Evolutionary conservation across 1,139 yeast species (phyloP).

Genomic region (Sugiyamaella pinicola): DNA sequence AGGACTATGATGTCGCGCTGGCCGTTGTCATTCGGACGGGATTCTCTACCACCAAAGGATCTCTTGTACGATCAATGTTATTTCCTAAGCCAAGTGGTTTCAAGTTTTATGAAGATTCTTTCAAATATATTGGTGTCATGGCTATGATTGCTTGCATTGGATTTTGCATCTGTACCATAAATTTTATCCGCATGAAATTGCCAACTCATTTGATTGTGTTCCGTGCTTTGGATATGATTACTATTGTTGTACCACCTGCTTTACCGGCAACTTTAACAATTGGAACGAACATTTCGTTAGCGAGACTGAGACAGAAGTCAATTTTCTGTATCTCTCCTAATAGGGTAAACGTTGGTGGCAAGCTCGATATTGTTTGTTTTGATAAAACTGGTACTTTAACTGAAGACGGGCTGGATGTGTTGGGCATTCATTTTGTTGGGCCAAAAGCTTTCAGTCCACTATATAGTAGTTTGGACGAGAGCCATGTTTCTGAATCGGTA

Average conservation of each 20-base stretch:
- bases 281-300: conserved; percentile 90
- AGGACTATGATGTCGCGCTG: conserved; percentile 60
- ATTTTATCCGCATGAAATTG: conserved; percentile 76
- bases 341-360: conserved; percentile 92
- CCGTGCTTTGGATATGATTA: conserved; percentile 88
- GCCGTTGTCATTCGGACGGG: conserved; percentile 92
- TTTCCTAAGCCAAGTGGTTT: conserved; percentile 95
- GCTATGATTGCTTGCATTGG: conserved; percentile 81
- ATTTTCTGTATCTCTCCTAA: conserved; percentile 93
- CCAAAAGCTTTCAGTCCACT: conserved; percentile 45
- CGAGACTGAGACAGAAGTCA: conserved; percentile 64
- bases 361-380: conserved; percentile 84
- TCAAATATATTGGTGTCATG: conserved; percentile 95
- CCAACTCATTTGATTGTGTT: conserved; percentile 70
- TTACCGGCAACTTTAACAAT: conserved; percentile 95
- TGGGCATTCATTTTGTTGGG: conserved; percentile 72
- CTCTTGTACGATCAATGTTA: conserved; percentile 89
- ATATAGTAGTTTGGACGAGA: conserved; percentile 15
- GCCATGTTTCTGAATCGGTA: conserved; percentile 2
- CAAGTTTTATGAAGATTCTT: conserved; percentile 90
- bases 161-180: conserved; percentile 77
- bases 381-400: conserved; percentile 98
- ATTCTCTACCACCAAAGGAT: conserved; percentile 94
- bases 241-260: conserved; percentile 98
- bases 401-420: conserved; percentile 91